Base-by-base conservation (phyloP, 1,284 basidiomycete genomes). In the Bjerkandera adusta region DNA sequence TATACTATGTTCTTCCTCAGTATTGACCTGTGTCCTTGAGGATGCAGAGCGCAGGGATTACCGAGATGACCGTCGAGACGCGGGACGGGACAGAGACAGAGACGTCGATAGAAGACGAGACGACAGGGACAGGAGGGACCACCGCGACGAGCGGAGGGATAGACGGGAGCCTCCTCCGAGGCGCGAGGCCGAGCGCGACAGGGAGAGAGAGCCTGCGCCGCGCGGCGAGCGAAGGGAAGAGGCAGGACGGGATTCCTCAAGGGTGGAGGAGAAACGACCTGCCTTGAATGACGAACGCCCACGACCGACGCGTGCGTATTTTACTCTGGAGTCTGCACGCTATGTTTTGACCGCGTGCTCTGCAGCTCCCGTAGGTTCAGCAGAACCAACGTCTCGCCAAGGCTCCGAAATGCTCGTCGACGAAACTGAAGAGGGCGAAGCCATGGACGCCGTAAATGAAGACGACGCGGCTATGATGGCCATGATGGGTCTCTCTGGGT, bases 401-500 rank as follows among this genome's bases (percentile, higher is more conserved):
- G 50, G 52, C 15, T 59, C 60, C n/a, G 59, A 59, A 26, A 52
- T 55, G n/a, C 67, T 58, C 41, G 66, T 60, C 35, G 80, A 81
- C 53, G 68, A 67, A 16, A 61, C 55, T 24, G 69, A 70, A 46
- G 83, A 85, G 50, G 81, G 76, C 10, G 85, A 87, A 57, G 76
- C 73, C 13, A 84, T 84, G 72, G 84, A 85, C 13, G 73, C 65
- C n/a, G 73, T 71, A 22, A 79, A 83, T 45, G 84, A 80, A 22
- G 85, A 88, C 47, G 89, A 92, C 27, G 77, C 77, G 35, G 83
- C 80, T 39, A 93, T 97, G 88, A 89, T 88, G 72, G 80, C 85
- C 22, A 82, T 86, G 79, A 94, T 98, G 90, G 95, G 95, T 36
- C 73, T 98, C 60, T 65, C 71, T 21, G 91, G 92, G 1, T 98